phyloP scores from a whole-genome alignment of 371 early-diverging fungal genomes.

The Mucor piriformis region DNA sequence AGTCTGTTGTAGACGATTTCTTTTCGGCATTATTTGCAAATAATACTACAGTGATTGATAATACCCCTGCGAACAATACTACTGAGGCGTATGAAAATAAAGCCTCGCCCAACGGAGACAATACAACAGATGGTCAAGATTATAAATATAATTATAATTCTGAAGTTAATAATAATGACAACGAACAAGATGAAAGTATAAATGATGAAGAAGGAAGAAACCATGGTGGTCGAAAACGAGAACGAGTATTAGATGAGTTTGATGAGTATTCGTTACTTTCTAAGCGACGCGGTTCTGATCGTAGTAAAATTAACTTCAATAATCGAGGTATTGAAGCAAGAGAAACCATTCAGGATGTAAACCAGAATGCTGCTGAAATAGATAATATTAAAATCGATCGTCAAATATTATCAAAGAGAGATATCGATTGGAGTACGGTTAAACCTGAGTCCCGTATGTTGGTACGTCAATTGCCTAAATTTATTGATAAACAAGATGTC shows the following conservation, averaged over 20 bases:
- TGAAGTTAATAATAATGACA: background rate
- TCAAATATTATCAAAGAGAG: slow-evolving; percentile 29
- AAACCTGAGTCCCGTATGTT: slow-evolving; percentile 49
- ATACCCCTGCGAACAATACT: slow-evolving; percentile 20
- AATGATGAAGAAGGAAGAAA: background rate
- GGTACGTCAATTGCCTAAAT: slow-evolving; percentile 40
- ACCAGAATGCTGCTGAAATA: slow-evolving; percentile 1
- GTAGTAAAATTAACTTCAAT: background rate
- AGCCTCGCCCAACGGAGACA: background rate
- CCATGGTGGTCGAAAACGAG: slow-evolving; percentile 8
- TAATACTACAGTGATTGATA: slow-evolving; percentile 8
- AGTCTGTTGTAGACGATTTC: slow-evolving; percentile 53
- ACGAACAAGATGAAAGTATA: background rate
- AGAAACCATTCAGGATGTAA: background rate
- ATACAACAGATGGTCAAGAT: slow-evolving; percentile 1
- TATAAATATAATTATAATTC: background rate
- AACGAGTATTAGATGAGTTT: slow-evolving; percentile 46
- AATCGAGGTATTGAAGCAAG: slow-evolving; percentile 7
- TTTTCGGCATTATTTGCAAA: slow-evolving; percentile 52
- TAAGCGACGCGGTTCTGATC: slow-evolving; percentile 23
- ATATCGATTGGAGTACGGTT: slow-evolving; percentile 33
- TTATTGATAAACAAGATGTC: slow-evolving; percentile 38
- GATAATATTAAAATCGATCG: background rate
- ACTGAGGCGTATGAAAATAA: background rate
- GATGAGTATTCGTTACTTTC: slow-evolving; percentile 53